Evolutionary conservation across 2,329 filamentous ascomycete species (phyloP).

Genomic region (Lachnellula hyalina): DNA sequence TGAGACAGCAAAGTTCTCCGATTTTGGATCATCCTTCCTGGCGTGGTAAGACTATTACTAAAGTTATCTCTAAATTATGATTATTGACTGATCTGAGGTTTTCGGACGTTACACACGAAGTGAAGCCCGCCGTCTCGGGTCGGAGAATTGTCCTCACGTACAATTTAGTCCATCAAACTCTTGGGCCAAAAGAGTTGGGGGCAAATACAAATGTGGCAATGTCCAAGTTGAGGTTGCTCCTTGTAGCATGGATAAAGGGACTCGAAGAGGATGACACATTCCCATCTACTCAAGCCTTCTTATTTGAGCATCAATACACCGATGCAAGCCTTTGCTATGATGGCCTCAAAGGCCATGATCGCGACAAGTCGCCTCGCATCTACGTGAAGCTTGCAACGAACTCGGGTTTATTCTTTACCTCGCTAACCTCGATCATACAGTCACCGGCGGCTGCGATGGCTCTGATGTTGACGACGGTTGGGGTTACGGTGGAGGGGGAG

Average conservation of each 20-base stretch:
- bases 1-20: conserved; percentile 1
- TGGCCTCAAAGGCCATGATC: conserved; percentile 12
- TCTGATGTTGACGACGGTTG: background rate
- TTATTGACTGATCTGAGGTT: conserved; percentile 36
- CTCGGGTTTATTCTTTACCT: conserved; percentile 14
- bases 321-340: conserved; percentile 9
- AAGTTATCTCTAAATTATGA: background rate
- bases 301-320: conserved; percentile 14
- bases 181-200: conserved; percentile 3
- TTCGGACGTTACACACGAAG: conserved; percentile 47
- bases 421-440: conserved; percentile 11
- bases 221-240: conserved; percentile 2
- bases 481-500: background rate
- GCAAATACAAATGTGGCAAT: conserved; percentile 2
- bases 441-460: conserved; percentile 11
- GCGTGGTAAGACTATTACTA: conserved; percentile 8
- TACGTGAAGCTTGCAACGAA: conserved; percentile 10
- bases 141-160: conserved; percentile 48
- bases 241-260: conserved; percentile 8
- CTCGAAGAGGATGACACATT: background rate
- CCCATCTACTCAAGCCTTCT: background rate
- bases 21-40: conserved; percentile 1
- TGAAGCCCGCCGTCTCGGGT: conserved; percentile 42
- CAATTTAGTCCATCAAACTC: conserved; percentile 39
- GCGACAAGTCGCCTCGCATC: background rate